These are phyloP conservation scores for Ettlia oleoabundans DNA, from an alignment of 139 green algal species.

Conservation along the genomic window DNA sequence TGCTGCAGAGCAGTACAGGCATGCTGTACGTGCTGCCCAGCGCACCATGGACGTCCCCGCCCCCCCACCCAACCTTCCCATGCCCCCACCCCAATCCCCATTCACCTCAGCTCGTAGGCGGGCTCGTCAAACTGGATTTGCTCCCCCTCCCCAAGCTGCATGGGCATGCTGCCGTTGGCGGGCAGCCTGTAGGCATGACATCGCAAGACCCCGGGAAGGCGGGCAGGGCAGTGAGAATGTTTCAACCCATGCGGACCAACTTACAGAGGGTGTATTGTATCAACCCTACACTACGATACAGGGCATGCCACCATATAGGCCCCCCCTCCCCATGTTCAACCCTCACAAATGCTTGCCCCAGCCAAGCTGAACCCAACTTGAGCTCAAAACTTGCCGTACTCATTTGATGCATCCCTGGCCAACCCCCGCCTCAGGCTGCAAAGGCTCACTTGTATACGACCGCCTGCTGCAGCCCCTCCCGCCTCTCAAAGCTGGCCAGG, in stretches of 20 bases:
- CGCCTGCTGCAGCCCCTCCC: constrained; percentile 43
- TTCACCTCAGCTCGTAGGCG: constrained; percentile 66
- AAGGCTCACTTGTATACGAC: constrained; percentile 31
- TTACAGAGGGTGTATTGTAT: no score
- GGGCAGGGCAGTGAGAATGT: not conserved
- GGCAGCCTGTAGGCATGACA: not conserved
- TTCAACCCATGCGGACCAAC: no score
- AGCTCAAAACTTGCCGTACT: no score
- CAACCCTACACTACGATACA: no score
- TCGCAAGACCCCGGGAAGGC: no score
- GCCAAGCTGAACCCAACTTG: no score
- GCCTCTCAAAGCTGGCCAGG: constrained; percentile 46
- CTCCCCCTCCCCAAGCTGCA: constrained; percentile 44
- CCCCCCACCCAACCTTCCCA: not conserved
- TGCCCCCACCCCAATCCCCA: not conserved
- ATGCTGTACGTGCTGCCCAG: no score
- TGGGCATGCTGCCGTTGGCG: constrained; percentile 21
- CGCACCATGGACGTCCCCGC: no score
- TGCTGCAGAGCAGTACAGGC: not conserved
- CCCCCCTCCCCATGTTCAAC: not conserved
- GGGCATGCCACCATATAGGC: not conserved
- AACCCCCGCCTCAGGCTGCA: not conserved
- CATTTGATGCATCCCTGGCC: no score
- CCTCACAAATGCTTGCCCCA: not conserved
- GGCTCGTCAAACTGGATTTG: constrained; percentile 77